Percentiles rank a stretch among this genome's conserved stretches.
These are phyloP conservation scores for Flaveria trinervia DNA, from an alignment of 129 eudicot genomes.

Conservation along the genomic window DNA sequence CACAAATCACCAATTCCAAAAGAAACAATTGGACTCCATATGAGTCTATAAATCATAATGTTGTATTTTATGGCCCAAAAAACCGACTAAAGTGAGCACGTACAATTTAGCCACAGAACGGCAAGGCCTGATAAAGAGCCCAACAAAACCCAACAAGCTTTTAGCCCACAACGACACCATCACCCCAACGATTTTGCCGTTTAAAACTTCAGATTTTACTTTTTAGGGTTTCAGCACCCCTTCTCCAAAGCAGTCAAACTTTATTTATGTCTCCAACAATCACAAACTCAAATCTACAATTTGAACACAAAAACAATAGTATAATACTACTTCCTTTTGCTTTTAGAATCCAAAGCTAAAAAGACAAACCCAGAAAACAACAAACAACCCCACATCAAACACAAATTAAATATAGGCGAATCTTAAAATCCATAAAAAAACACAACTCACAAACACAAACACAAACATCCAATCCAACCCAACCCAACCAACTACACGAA, in stretches of 20 bases:
- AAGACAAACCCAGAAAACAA: neutral
- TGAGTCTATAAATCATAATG: no score
- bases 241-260: neutral
- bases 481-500: neutral
- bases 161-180: neutral
- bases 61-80: no score
- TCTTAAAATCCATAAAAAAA: conserved; percentile 9
- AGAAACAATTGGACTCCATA: no score
- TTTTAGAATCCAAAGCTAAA: conserved; percentile 23
- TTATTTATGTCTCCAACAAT: conserved; percentile 4
- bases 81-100: no score
- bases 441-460: neutral
- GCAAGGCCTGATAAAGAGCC: neutral
- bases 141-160: neutral
- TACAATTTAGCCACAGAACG: no score
- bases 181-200: neutral
- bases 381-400: neutral
- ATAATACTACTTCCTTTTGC: neutral
- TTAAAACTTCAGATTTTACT: neutral
- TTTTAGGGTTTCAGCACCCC: neutral
- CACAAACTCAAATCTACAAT: neutral
- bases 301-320: neutral
- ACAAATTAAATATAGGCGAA: conserved; percentile 4
- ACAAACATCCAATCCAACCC: conserved; percentile 12
- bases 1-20: no score